Conservation (phyloP, 2,329 filamentous ascomycete genomes). For the Neonectria neomacrospora region DNA sequence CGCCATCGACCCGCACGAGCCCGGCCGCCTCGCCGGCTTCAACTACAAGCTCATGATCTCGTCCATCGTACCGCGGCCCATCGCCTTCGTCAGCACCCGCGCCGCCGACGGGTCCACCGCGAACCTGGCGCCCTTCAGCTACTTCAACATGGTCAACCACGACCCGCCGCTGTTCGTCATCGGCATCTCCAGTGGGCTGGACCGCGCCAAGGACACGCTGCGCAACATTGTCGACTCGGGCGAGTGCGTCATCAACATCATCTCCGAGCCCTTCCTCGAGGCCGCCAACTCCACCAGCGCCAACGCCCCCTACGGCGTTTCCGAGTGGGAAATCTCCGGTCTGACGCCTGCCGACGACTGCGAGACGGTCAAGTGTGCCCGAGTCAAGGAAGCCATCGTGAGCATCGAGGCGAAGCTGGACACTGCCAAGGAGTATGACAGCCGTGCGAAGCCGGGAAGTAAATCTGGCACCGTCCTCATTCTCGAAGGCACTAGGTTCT, state of each 20-base stretch:
- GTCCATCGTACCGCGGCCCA: constrained; percentile 83
- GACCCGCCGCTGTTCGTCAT: constrained; percentile 86
- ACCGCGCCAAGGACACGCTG: constrained; percentile 79
- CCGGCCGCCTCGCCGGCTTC: constrained; percentile 71
- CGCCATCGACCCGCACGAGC: constrained; percentile 82
- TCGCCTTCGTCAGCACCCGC: constrained; percentile 71
- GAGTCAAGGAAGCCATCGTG: constrained; percentile 86
- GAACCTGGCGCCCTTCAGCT: constrained; percentile 90
- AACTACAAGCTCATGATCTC: constrained; percentile 96
- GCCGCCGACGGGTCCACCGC: constrained; percentile 67
- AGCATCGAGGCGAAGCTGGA: constrained; percentile 84
- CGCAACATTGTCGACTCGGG: constrained; percentile 75
- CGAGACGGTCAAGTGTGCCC: constrained; percentile 72
- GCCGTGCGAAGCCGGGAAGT: constrained; percentile 73
- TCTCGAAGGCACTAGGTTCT: constrained; percentile 87
- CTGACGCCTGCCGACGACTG: constrained; percentile 75
- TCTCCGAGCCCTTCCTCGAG: constrained; percentile 85
- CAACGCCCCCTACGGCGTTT: constrained; percentile 79
- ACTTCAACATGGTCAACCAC: constrained; percentile 84
- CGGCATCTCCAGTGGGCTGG: constrained; percentile 58
- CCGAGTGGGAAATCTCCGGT: constrained; percentile 83
- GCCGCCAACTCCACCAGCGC: constrained; percentile 85
- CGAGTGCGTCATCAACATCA: constrained; percentile 89
- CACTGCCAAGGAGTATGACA: constrained; percentile 81
- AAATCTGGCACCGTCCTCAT: constrained; percentile 80